Percentiles rank a stretch among this genome's conserved stretches.
phyloP scores from a whole-genome alignment of 2,329 filamentous ascomycete species.

The Cladosporium sp. region DNA sequence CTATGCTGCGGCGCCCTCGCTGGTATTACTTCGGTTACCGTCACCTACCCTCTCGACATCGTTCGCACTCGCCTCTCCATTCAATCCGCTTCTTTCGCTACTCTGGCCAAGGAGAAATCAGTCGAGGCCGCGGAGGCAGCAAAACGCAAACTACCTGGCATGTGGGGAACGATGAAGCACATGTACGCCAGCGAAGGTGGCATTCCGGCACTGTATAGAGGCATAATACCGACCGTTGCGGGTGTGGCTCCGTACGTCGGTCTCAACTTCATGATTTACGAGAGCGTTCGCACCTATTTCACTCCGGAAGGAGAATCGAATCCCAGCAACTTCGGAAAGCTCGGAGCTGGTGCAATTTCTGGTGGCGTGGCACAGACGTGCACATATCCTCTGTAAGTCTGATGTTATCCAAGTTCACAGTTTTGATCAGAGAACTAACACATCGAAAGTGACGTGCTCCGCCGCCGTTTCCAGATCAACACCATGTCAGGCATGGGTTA shows the following conservation, averaged over 20 bases:
- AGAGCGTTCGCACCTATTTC: constrained; percentile 75
- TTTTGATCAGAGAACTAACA: not conserved
- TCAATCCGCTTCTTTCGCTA: constrained; percentile 90
- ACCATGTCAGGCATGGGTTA: constrained; percentile 99
- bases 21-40: constrained; percentile 89
- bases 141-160: constrained; percentile 67
- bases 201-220: constrained; percentile 78
- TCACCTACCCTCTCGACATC: constrained; percentile 96
- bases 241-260: constrained; percentile 97
- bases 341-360: constrained; percentile 87
- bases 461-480: constrained; percentile 94
- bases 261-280: constrained; percentile 98
- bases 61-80: constrained; percentile 93
- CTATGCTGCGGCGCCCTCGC: constrained; percentile 87
- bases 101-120: constrained; percentile 52
- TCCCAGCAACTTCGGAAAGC: constrained; percentile 71
- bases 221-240: constrained; percentile 87
- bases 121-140: constrained; percentile 38
- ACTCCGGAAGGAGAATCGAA: constrained; percentile 85
- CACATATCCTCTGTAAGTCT: constrained; percentile 90
- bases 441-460: constrained; percentile 70
- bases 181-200: constrained; percentile 96
- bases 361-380: constrained; percentile 94
- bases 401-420: not conserved
- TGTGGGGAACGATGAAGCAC: constrained; percentile 74